Evolutionary conservation across 306 rosid species (phyloP).

Genomic region (Cucurbita moschata): DNA sequence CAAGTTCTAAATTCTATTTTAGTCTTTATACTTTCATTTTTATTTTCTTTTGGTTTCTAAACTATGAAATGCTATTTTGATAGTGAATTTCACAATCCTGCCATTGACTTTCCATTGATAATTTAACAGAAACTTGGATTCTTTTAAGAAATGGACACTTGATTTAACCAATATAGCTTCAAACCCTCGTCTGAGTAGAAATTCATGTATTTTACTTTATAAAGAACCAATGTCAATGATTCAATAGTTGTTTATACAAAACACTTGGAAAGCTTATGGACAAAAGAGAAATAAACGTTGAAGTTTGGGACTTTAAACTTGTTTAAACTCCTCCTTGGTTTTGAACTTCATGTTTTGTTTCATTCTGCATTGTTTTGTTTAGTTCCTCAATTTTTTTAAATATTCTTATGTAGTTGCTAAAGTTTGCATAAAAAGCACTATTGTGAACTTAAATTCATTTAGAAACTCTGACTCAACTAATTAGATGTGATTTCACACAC

Average conservation of each 20-base stretch:
- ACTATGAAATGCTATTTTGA: background rate
- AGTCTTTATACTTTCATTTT: background rate
- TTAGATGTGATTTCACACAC: no score
- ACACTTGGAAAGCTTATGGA: background rate
- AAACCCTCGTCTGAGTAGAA: background rate
- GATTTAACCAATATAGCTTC: background rate
- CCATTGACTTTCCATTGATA: background rate
- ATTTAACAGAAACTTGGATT: background rate
- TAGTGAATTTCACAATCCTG: background rate
- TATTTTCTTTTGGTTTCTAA: background rate
- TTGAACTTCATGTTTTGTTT: background rate
- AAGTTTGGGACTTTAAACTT: background rate
- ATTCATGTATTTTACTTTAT: background rate
- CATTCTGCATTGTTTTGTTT: background rate
- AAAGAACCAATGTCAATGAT: background rate
- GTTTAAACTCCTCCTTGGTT: background rate
- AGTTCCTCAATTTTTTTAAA: background rate
- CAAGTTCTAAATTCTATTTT: no score
- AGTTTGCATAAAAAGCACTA: background rate
- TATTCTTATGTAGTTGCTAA: background rate
- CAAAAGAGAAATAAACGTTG: background rate
- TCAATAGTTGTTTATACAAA: background rate
- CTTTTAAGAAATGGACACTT: background rate
- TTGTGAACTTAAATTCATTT: no score
- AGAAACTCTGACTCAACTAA: no score